Percentiles rank a stretch among this genome's conserved stretches.
These are phyloP conservation scores for Penicilliopsis zonata DNA, from an alignment of 495 filamentous ascomycete genomes.

Conservation along the genomic window DNA sequence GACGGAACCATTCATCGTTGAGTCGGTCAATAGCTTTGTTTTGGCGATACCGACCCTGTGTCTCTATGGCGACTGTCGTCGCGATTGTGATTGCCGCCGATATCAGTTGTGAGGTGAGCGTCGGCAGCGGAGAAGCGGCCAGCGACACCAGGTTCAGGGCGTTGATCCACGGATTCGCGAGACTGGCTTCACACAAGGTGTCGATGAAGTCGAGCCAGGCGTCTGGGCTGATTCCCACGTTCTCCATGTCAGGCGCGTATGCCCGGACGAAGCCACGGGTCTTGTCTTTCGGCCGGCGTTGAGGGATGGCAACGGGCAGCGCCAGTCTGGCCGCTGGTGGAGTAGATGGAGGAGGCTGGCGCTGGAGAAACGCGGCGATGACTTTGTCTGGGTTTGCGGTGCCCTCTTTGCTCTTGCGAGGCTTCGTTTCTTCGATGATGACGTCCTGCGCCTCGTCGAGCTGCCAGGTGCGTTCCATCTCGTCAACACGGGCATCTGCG, in stretches of 20 bases:
- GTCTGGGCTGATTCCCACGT: conserved; percentile 36
- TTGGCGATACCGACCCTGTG: conserved; percentile 25
- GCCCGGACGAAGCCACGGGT: conserved; percentile 21
- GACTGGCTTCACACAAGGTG: conserved; percentile 29
- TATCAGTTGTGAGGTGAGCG: conserved; percentile 29
- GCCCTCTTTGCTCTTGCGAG: too few species aligned
- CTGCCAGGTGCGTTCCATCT: too few species aligned
- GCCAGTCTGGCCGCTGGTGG: conserved; percentile 21
- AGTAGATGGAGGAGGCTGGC: too few species aligned
- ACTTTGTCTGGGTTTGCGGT: too few species aligned
- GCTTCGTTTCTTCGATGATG: too few species aligned
- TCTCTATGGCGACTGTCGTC: conserved; percentile 31
- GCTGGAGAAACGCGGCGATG: too few species aligned
- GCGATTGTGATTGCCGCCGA: conserved; percentile 26
- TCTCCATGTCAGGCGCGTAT: conserved; percentile 39
- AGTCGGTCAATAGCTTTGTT: conserved; percentile 44
- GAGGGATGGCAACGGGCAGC: conserved; percentile 18
- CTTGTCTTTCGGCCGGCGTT: conserved; percentile 18
- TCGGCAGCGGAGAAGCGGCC: conserved; percentile 24
- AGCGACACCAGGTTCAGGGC: conserved; percentile 33
- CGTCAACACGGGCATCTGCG: too few species aligned
- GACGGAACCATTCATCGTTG: conserved; percentile 46
- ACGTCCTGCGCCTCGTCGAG: too few species aligned
- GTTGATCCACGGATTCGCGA: conserved; percentile 22
- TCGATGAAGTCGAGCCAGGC: conserved; percentile 42